Evolutionary conservation across 2,329 filamentous ascomycete genomes (phyloP).

Genomic region (Cladosporium sp.): DNA sequence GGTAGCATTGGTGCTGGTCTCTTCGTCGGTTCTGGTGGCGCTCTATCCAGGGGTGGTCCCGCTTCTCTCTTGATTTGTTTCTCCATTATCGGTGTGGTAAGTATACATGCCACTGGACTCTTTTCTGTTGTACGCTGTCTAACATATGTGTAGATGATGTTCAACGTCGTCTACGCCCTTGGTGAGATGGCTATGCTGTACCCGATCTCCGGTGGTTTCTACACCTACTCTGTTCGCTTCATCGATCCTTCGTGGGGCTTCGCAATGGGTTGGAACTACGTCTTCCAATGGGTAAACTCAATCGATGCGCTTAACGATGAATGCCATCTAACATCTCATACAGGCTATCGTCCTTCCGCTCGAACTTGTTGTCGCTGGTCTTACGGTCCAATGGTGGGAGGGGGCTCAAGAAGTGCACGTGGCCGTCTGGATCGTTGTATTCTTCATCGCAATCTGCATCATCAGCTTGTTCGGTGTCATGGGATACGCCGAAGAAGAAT

Average conservation of each 20-base stretch:
- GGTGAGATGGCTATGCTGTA: slow-evolving; percentile 44
- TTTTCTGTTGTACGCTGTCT: background rate
- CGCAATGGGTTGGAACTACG: slow-evolving; percentile 35
- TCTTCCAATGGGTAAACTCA: slow-evolving; percentile 29
- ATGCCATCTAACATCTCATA: background rate
- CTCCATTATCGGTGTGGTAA: slow-evolving; percentile 36
- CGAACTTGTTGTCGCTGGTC: slow-evolving; percentile 31
- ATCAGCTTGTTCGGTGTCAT: slow-evolving; percentile 88
- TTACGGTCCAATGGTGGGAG: slow-evolving; percentile 32
- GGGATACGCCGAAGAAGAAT: slow-evolving; percentile 41
- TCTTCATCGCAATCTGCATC: slow-evolving; percentile 69
- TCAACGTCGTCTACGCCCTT: slow-evolving; percentile 43
- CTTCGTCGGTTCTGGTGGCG: slow-evolving; percentile 54
- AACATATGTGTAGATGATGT: slow-evolving; percentile 37
- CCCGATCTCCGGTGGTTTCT: slow-evolving; percentile 44
- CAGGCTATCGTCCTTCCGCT: slow-evolving; percentile 27
- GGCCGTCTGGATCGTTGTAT: slow-evolving; percentile 79
- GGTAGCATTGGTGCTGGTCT: slow-evolving; percentile 54
- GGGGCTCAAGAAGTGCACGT: slow-evolving; percentile 52
- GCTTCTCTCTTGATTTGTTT: slow-evolving; percentile 40
- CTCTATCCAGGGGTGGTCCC: slow-evolving; percentile 52
- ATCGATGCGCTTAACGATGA: background rate
- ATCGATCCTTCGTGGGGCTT: slow-evolving; percentile 43
- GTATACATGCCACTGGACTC: slow-evolving; percentile 6
- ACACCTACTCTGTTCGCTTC: slow-evolving; percentile 44